A percentile compares a stretch with the other conserved stretches of the same genome.
Evolutionary conservation across 257 asterid genomes (phyloP).

Genomic region (Capsicum chinense): DNA sequence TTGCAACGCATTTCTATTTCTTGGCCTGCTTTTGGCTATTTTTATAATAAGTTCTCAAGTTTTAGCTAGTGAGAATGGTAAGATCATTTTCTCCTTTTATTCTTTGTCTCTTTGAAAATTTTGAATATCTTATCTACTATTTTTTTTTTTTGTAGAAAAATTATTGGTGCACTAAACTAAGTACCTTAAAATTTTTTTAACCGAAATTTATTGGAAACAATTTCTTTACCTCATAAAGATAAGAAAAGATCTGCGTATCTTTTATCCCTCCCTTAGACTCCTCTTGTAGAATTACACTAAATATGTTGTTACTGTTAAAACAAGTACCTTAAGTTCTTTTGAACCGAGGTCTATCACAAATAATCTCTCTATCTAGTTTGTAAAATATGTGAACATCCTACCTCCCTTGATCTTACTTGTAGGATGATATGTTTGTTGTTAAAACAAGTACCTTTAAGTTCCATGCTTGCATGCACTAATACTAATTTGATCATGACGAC

Average conservation of each 20-base stretch:
- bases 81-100: neutral
- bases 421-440: too few relatives aligned
- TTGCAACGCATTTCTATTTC: conserved; percentile 19
- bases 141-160: neutral
- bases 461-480: neutral
- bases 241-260: too few relatives aligned
- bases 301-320: too few relatives aligned
- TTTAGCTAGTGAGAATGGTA: neutral
- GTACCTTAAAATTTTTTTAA: neutral
- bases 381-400: too few relatives aligned
- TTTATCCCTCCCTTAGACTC: too few relatives aligned
- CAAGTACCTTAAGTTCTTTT: too few relatives aligned
- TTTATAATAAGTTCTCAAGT: conserved; percentile 9
- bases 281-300: too few relatives aligned
- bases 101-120: neutral
- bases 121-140: neutral
- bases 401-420: too few relatives aligned
- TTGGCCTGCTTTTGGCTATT: neutral
- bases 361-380: too few relatives aligned
- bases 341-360: too few relatives aligned
- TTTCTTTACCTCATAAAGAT: too few relatives aligned
- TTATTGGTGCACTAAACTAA: neutral
- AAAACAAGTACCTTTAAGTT: neutral
- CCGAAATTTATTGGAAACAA: too few relatives aligned
- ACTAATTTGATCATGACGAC: neutral